Evolutionary conservation across 2,329 filamentous ascomycete species (phyloP).

Genomic region (Fusarium annulatum): DNA sequence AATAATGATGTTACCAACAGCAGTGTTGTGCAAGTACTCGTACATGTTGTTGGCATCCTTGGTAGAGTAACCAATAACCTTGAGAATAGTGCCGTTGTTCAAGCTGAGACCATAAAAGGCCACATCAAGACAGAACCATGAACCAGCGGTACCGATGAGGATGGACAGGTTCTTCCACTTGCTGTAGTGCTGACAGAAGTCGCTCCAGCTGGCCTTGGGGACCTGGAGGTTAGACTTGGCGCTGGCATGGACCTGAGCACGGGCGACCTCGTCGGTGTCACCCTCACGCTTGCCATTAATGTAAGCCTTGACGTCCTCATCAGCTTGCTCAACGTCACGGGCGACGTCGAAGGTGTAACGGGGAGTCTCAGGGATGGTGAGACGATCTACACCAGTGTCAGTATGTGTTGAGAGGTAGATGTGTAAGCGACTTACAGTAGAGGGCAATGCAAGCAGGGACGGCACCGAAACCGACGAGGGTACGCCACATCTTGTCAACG

Average conservation of each 20-base stretch:
- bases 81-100: conserved; percentile 79
- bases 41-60: conserved; percentile 66
- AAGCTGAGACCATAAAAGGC: conserved; percentile 77
- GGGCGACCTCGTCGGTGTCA: conserved; percentile 72
- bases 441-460: conserved; percentile 84
- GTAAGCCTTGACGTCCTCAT: conserved; percentile 80
- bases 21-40: conserved; percentile 76
- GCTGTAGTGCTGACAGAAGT: conserved; percentile 78
- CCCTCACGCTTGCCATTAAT: conserved; percentile 72
- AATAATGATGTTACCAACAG: conserved; percentile 82
- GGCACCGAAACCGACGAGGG: conserved; percentile 83
- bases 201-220: conserved; percentile 76
- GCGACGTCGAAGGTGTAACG: conserved; percentile 88
- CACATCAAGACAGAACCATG: conserved; percentile 80
- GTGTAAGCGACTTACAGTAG: conserved; percentile 64
- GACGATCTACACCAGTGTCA: conserved; percentile 56
- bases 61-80: conserved; percentile 75
- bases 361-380: conserved; percentile 89
- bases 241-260: conserved; percentile 66
- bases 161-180: conserved; percentile 78
- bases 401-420: background rate
- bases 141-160: conserved; percentile 81
- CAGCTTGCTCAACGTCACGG: conserved; percentile 78
- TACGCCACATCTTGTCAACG: conserved; percentile 90
- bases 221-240: conserved; percentile 67